These are phyloP conservation scores for Graphium sp. DNA, from an alignment of 2,329 filamentous ascomycete genomes.

Conservation along the genomic window DNA sequence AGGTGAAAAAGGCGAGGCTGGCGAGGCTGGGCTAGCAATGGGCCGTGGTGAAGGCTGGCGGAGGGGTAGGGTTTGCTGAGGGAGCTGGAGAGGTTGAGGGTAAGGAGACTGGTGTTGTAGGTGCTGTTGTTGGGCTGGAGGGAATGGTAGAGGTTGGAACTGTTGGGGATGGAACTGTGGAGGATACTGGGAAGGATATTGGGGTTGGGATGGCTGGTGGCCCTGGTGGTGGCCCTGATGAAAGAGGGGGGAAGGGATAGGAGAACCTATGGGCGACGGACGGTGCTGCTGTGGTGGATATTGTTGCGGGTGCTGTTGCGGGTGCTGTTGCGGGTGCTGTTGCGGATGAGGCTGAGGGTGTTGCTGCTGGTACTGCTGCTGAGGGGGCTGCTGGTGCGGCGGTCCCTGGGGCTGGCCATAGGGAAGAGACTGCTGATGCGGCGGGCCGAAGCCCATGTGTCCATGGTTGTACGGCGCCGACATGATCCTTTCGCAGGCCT, in stretches of 20 bases:
- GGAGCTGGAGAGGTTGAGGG: background rate
- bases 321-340: background rate
- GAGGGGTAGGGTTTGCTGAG: background rate
- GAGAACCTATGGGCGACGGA: too few relatives aligned
- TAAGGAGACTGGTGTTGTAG: constrained; percentile 1
- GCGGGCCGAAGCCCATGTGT: background rate
- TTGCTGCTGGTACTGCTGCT: background rate
- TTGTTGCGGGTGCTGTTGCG: constrained; percentile 3
- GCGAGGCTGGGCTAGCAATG: background rate
- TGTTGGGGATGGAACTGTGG: too few relatives aligned
- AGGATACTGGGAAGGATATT: too few relatives aligned
- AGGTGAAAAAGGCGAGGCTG: background rate
- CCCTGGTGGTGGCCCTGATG: too few relatives aligned
- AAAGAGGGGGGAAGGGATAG: too few relatives aligned
- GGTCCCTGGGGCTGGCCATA: background rate
- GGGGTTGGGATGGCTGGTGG: too few relatives aligned
- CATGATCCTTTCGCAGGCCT: too few relatives aligned
- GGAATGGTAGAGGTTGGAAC: too few relatives aligned
- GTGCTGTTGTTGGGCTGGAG: constrained; percentile 3
- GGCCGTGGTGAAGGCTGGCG: background rate
- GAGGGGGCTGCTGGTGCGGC: constrained; percentile 1
- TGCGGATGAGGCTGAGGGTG: constrained; percentile 2
- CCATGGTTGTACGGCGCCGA: background rate
- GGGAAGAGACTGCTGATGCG: background rate
- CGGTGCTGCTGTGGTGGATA: too few relatives aligned